Conservation (phyloP, 148 eudicot species). For the Cornus controversa region DNA sequence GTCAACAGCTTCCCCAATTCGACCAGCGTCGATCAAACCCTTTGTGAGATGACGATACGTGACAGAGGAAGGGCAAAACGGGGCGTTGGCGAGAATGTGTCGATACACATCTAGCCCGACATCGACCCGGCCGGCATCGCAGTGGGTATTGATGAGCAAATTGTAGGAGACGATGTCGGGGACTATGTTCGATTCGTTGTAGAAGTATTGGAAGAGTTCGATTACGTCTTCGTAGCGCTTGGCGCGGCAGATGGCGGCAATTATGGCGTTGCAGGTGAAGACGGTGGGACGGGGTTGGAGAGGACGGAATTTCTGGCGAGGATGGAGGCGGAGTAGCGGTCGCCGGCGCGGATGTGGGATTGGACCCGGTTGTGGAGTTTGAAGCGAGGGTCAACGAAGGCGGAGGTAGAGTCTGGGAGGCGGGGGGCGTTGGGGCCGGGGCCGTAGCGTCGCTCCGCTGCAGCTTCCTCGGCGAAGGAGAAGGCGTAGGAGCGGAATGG, state of each 20-base stretch:
- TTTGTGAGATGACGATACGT: conserved; percentile 65
- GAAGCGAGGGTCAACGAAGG: conserved; percentile 66
- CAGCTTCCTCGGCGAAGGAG: conserved; percentile 86
- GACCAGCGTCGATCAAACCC: conserved; percentile 48
- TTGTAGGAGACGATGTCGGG: conserved; percentile 66
- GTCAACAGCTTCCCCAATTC: conserved; percentile 56
- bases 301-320: conserved; percentile 58
- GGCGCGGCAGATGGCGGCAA: conserved; percentile 65
- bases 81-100: conserved; percentile 43
- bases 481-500: conserved; percentile 43
- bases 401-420: conserved; percentile 62
- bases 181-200: conserved; percentile 46
- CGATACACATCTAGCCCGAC: conserved; percentile 39
- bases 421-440: conserved; percentile 37
- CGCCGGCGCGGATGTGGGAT: conserved; percentile 65
- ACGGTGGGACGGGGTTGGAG: conserved; percentile 62
- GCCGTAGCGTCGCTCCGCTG: conserved; percentile 81
- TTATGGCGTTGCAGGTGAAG: conserved; percentile 73
- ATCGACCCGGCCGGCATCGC: conserved; percentile 45
- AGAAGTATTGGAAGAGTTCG: conserved; percentile 53
- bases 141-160: conserved; percentile 41
- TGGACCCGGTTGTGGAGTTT: conserved; percentile 78
- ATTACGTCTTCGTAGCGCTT: conserved; percentile 48
- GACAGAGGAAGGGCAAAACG: conserved; percentile 58
- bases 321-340: conserved; percentile 54